Percentiles rank a stretch among this genome's conserved stretches.
phyloP scores from a whole-genome alignment of 2,329 filamentous ascomycete genomes.

The Pseudocercospora macadamiae region DNA sequence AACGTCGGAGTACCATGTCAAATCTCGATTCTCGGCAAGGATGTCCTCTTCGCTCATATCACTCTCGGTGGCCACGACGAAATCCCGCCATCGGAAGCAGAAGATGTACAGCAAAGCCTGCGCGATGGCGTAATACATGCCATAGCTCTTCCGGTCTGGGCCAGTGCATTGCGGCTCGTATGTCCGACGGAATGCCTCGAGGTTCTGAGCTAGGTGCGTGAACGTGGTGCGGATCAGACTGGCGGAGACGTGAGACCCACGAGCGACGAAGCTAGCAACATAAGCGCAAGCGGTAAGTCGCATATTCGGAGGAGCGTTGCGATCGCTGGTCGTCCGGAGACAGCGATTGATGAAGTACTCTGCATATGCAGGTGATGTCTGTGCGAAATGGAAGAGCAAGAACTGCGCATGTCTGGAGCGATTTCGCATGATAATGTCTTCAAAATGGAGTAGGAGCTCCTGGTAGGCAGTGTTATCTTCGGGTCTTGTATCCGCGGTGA shows the following conservation, averaged over 20 bases:
- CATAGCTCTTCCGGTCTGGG: constrained; percentile 82
- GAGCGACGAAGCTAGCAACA: constrained; percentile 89
- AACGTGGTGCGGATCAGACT: constrained; percentile 82
- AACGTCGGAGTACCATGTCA: constrained; percentile 75
- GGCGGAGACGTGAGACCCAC: constrained; percentile 78
- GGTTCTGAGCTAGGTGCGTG: constrained; percentile 73
- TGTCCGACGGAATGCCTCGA: constrained; percentile 72
- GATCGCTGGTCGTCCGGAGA: constrained; percentile 81
- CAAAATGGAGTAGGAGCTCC: constrained; percentile 81
- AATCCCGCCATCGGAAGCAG: constrained; percentile 95
- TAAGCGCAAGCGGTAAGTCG: constrained; percentile 89
- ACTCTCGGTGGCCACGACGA: constrained; percentile 60
- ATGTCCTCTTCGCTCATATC: constrained; percentile 56
- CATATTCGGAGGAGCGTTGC: constrained; percentile 71
- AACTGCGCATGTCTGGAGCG: constrained; percentile 94
- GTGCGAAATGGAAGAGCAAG: constrained; percentile 91
- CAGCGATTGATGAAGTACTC: constrained; percentile 64
- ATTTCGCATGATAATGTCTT: constrained; percentile 83
- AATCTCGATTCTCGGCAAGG: constrained; percentile 69
- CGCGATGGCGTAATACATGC: constrained; percentile 83
- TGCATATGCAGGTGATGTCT: constrained; percentile 75
- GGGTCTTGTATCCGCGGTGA: constrained; percentile 62
- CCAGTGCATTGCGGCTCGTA: constrained; percentile 77
- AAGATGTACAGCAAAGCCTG: constrained; percentile 93
- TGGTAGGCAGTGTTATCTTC: constrained; percentile 74